Conservation (phyloP, 768 basidiomycete species). For the Pleurotus djamor region DNA sequence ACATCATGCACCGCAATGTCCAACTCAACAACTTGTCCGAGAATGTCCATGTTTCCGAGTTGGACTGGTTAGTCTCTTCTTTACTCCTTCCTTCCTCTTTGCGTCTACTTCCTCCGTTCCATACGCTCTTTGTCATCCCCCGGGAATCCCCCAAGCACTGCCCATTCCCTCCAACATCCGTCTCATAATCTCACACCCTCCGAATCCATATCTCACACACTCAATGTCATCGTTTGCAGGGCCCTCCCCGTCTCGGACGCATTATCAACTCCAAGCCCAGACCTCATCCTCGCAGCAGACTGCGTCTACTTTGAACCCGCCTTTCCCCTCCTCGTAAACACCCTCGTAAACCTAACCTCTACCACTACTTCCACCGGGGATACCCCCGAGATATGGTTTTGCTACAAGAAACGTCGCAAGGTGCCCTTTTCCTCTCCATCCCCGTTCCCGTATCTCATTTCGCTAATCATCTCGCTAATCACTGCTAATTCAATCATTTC, state of each 20-base stretch:
- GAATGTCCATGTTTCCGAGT: slow-evolving; percentile 59
- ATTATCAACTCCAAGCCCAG: slow-evolving; percentile 39
- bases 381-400: slow-evolving; percentile 74
- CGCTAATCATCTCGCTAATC: no score
- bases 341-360: slow-evolving; percentile 46
- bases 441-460: not conserved
- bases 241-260: slow-evolving; percentile 51
- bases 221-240: slow-evolving; percentile 37
- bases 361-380: slow-evolving; percentile 40
- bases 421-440: slow-evolving; percentile 29
- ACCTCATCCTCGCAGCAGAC: slow-evolving; percentile 86
- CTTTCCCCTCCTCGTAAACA: slow-evolving; percentile 83
- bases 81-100: slow-evolving; percentile 20
- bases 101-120: not conserved
- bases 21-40: slow-evolving; percentile 56
- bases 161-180: no score
- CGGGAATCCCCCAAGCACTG: no score
- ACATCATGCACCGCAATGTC: slow-evolving; percentile 78
- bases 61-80: slow-evolving; percentile 68
- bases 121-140: no score
- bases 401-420: slow-evolving; percentile 93
- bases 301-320: slow-evolving; percentile 96
- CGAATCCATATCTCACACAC: slow-evolving; percentile 6
- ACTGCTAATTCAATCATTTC: no score
- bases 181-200: slow-evolving; percentile 2